Evolutionary conservation across 768 basidiomycete genomes (phyloP).

Genomic region (Thelephora aurantiotincta): DNA sequence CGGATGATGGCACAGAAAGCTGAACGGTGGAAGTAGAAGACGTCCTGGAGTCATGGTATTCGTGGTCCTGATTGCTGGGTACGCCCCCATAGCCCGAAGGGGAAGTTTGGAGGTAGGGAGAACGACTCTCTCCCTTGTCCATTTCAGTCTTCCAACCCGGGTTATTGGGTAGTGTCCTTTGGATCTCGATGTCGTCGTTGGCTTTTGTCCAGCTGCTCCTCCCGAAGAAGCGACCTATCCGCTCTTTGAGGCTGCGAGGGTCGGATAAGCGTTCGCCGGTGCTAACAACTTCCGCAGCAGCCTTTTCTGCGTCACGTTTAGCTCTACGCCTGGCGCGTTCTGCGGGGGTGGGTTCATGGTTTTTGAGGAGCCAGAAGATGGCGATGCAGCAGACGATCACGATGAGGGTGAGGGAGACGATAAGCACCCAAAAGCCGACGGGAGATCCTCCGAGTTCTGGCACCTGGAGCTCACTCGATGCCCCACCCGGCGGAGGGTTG

Average conservation of each 20-base stretch:
- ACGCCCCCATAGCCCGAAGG: neutral
- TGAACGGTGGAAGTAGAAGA: constrained; percentile 6
- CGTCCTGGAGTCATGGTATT: neutral
- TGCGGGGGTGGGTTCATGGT: constrained; percentile 28
- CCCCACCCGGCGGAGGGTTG: too few species aligned
- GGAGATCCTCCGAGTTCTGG: constrained; percentile 15
- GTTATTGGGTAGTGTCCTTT: neutral
- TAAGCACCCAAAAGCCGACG: constrained; percentile 45
- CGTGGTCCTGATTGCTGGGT: neutral
- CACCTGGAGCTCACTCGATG: neutral
- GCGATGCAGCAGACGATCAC: constrained; percentile 38
- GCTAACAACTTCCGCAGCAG: constrained; percentile 16
- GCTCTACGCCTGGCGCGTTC: constrained; percentile 21
- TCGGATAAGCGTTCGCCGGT: constrained; percentile 9
- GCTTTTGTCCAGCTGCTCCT: constrained; percentile 25
- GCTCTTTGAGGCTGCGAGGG: constrained; percentile 16
- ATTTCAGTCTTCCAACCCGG: neutral
- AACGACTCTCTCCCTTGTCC: neutral
- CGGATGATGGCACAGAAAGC: constrained; percentile 2
- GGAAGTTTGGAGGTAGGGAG: neutral
- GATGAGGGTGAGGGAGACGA: constrained; percentile 39
- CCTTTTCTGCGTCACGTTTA: constrained; percentile 12
- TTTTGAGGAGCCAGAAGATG: constrained; percentile 41
- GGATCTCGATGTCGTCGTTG: constrained; percentile 10
- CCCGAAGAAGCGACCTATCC: constrained; percentile 15